Evolutionary conservation across 371 early-diverging fungal genomes (phyloP).

Genomic region (Nematocida ausubeli): DNA sequence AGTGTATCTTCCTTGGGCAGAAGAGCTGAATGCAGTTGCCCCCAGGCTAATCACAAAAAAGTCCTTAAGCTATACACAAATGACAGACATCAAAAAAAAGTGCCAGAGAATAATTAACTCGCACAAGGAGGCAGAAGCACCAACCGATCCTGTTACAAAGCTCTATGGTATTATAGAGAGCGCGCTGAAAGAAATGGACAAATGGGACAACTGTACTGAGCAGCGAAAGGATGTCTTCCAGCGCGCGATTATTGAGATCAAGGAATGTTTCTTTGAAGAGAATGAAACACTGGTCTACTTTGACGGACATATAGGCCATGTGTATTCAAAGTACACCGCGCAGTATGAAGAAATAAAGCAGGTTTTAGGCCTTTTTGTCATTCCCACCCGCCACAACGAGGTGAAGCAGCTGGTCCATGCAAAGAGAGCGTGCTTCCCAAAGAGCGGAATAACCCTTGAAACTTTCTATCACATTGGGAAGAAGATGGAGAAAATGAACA

Average conservation of each 20-base stretch:
- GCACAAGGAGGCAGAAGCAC: background rate
- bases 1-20: conserved; percentile 33
- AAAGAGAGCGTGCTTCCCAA: background rate
- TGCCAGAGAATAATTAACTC: background rate
- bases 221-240: background rate
- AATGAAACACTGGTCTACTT: conserved; percentile 1
- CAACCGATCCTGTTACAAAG: background rate
- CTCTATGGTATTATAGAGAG: background rate
- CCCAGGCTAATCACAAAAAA: background rate
- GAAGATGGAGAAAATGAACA: conserved; percentile 46
- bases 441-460: conserved; percentile 21
- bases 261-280: background rate
- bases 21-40: conserved; percentile 13
- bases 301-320: conserved; percentile 7
- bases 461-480: conserved; percentile 44
- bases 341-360: conserved; percentile 6
- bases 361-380: conserved; percentile 19
- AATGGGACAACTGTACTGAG: background rate
- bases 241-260: background rate
- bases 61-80: background rate
- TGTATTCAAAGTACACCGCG: conserved; percentile 2
- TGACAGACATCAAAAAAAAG: background rate
- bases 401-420: background rate
- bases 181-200: background rate
- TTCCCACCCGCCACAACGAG: background rate